phyloP scores from a whole-genome alignment of 495 filamentous ascomycete species.

The Hypoxylon perforatum region DNA sequence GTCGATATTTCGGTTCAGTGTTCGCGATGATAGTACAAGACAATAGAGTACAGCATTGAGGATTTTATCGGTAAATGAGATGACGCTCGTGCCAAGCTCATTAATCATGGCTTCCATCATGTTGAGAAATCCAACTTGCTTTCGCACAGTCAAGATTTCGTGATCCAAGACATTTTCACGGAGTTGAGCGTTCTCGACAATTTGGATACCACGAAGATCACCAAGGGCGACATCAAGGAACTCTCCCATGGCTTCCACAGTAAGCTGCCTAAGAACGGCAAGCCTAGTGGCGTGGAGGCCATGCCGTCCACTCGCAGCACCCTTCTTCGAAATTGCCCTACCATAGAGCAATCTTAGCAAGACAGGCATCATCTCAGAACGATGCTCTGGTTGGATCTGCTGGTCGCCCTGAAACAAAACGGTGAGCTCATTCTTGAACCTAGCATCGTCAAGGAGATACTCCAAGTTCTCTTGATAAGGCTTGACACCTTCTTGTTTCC shows the following conservation, averaged over 20 bases:
- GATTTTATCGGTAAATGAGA: conserved; percentile 68
- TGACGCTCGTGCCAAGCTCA: conserved; percentile 76
- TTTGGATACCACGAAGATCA: conserved; percentile 65
- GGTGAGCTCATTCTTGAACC: conserved; percentile 91
- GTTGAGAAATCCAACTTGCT: conserved; percentile 87
- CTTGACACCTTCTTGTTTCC: conserved; percentile 80
- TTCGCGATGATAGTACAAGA: conserved; percentile 74
- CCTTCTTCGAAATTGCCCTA: conserved; percentile 82
- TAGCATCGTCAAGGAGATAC: conserved; percentile 88
- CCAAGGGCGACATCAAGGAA: conserved; percentile 89
- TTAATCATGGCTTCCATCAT: conserved; percentile 91
- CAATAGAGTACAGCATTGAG: conserved; percentile 83
- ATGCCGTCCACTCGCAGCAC: conserved; percentile 68
- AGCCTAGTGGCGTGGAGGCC: conserved; percentile 73
- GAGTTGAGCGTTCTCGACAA: conserved; percentile 62
- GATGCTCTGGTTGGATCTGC: conserved; percentile 78
- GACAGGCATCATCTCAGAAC: conserved; percentile 78
- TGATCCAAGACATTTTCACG: conserved; percentile 62
- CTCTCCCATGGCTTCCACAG: conserved; percentile 71
- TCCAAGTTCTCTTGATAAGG: conserved; percentile 88
- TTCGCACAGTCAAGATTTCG: conserved; percentile 71
- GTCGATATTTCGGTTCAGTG: conserved; percentile 57
- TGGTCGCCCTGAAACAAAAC: conserved; percentile 87
- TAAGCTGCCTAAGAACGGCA: conserved; percentile 62
- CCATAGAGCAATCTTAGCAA: conserved; percentile 91